These are phyloP conservation scores for Solanum etuberosum DNA, from an alignment of 257 asterid species.

Conservation along the genomic window DNA sequence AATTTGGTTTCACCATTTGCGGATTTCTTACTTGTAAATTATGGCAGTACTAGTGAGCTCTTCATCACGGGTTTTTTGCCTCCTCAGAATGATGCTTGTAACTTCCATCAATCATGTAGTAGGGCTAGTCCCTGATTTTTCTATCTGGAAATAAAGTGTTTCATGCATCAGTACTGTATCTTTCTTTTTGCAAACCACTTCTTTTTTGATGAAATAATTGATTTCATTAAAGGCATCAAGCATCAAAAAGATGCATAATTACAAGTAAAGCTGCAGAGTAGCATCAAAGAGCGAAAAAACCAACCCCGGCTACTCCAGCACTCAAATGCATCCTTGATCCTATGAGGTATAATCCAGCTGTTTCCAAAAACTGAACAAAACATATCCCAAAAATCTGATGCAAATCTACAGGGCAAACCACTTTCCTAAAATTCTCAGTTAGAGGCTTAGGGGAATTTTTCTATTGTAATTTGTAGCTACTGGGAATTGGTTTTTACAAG, in stretches of 20 bases:
- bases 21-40: neutral
- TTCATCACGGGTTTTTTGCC: neutral
- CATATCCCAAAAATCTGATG: too few relatives aligned
- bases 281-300: too few relatives aligned
- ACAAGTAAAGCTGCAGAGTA: too few relatives aligned
- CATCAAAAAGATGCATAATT: too few relatives aligned
- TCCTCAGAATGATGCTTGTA: neutral
- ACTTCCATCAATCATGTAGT: neutral
- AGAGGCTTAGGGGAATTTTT: neutral
- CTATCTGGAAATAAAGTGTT: neutral
- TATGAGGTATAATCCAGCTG: too few relatives aligned
- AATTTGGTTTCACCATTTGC: neutral
- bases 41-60: neutral
- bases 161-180: neutral
- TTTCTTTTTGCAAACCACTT: neutral
- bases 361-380: too few relatives aligned
- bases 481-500: neutral
- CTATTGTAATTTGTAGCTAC: neutral
- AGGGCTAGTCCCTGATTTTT: neutral
- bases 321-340: too few relatives aligned
- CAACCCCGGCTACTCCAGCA: too few relatives aligned
- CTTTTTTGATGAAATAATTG: too few relatives aligned
- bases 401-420: neutral
- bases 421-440: neutral
- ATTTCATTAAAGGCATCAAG: too few relatives aligned